Percentiles rank a stretch among this genome's conserved stretches.
Conservation (phyloP, 768 basidiomycete species). For the Pleurotus pulmonarius region DNA sequence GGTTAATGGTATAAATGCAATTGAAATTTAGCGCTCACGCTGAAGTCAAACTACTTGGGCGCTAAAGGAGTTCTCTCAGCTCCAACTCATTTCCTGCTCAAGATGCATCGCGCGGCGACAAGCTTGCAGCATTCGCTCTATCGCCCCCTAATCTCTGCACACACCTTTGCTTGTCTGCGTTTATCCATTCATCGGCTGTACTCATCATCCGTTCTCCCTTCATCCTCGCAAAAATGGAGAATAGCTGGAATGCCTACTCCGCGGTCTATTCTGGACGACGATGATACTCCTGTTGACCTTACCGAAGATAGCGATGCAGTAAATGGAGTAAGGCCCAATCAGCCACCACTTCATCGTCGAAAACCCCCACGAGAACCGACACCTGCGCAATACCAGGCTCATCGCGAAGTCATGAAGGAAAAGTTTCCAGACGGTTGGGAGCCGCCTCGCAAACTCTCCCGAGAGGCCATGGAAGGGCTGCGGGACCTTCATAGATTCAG, state of each 20-base stretch:
- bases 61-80: too few relatives aligned
- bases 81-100: slow-evolving; percentile 15
- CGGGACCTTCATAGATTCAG: slow-evolving; percentile 64
- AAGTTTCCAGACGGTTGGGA: slow-evolving; percentile 68
- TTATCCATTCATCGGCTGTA: slow-evolving; percentile 4
- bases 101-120: slow-evolving; percentile 14
- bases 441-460: slow-evolving; percentile 76
- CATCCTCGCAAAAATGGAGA: slow-evolving; percentile 32
- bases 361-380: slow-evolving; percentile 36
- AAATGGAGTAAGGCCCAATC: slow-evolving; percentile 34
- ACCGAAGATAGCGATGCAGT: slow-evolving; percentile 50
- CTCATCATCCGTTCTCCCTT: slow-evolving; percentile 1
- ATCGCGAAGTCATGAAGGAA: slow-evolving; percentile 48
- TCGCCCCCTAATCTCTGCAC: background rate
- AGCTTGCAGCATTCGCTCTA: background rate
- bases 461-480: slow-evolving; percentile 81
- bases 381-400: slow-evolving; percentile 45
- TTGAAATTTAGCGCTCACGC: too few relatives aligned
- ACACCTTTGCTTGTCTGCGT: background rate
- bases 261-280: slow-evolving; percentile 45
- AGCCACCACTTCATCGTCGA: slow-evolving; percentile 33
- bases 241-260: slow-evolving; percentile 34
- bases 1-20: background rate
- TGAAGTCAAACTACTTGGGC: too few relatives aligned
- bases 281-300: slow-evolving; percentile 40